Conservation (phyloP, 2,329 filamentous ascomycete species). For the Xylariaceae sp. region DNA sequence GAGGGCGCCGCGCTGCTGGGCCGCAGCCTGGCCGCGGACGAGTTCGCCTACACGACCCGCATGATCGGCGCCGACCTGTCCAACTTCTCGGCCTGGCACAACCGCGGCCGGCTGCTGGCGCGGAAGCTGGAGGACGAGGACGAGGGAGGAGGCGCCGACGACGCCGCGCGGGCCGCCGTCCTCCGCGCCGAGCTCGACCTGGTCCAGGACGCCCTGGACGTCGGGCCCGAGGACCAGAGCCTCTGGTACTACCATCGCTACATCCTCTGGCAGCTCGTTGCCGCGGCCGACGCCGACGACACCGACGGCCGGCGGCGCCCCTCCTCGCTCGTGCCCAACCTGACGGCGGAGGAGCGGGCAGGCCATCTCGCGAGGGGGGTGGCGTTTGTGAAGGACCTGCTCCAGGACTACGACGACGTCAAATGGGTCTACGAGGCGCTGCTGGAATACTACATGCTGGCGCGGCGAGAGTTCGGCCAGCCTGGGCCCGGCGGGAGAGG, state of each 20-base stretch:
- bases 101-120: slow-evolving; percentile 75
- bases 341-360: slow-evolving; percentile 54
- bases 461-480: slow-evolving; percentile 46
- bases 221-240: slow-evolving; percentile 89
- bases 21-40: slow-evolving; percentile 63
- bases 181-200: slow-evolving; percentile 70
- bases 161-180: slow-evolving; percentile 56
- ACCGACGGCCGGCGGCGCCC: slow-evolving; percentile 32
- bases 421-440: slow-evolving; percentile 86
- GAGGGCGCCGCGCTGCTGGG: slow-evolving; percentile 50
- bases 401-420: slow-evolving; percentile 49
- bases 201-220: slow-evolving; percentile 72
- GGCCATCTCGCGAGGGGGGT: slow-evolving; percentile 64
- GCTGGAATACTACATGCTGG: slow-evolving; percentile 60
- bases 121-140: slow-evolving; percentile 65
- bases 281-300: slow-evolving; percentile 17
- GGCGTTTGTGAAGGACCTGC: slow-evolving; percentile 60
- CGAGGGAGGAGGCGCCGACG: slow-evolving; percentile 55
- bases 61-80: slow-evolving; percentile 82
- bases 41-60: slow-evolving; percentile 83
- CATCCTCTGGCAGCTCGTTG: slow-evolving; percentile 61
- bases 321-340: slow-evolving; percentile 56
- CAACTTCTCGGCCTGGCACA: slow-evolving; percentile 97
- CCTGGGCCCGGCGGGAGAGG: slow-evolving; percentile 23
- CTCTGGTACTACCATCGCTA: slow-evolving; percentile 97